phyloP scores from a whole-genome alignment of 805 yeast species.

The Candida anglica region DNA sequence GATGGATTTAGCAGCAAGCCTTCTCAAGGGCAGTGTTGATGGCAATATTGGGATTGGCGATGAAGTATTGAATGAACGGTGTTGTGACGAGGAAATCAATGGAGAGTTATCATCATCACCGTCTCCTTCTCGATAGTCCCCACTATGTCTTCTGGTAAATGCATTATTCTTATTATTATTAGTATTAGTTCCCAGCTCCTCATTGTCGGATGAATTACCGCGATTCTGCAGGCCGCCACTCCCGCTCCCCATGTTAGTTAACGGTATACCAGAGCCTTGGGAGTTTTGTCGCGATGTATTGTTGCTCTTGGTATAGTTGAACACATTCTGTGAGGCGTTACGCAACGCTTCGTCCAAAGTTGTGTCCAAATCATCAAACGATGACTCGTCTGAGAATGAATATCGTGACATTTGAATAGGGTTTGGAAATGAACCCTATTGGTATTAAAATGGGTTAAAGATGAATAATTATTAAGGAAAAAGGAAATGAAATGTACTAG shows the following conservation, averaged over 20 bases:
- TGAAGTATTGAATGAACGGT: slow-evolving; percentile 11
- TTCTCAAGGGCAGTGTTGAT: slow-evolving; percentile 1
- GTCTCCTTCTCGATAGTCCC: background rate
- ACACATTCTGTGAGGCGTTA: slow-evolving; percentile 39
- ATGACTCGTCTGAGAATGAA: slow-evolving; percentile 20
- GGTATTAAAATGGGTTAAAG: too few relatives aligned
- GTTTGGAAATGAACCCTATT: slow-evolving; percentile 3
- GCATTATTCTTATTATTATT: slow-evolving; percentile 17
- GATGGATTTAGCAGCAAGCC: background rate
- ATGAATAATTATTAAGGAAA: too few relatives aligned
- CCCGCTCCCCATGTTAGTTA: slow-evolving; percentile 16
- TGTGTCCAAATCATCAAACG: slow-evolving; percentile 62
- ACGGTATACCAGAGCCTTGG: slow-evolving; percentile 24
- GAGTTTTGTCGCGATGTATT: slow-evolving; percentile 24
- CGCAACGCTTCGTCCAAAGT: slow-evolving; percentile 65
- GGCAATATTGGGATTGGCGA: background rate
- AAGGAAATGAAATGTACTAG: too few relatives aligned
- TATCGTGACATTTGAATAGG: slow-evolving; percentile 8
- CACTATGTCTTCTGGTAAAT: background rate
- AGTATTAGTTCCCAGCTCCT: slow-evolving; percentile 20
- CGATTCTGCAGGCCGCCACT: slow-evolving; percentile 1
- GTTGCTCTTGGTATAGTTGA: slow-evolving; percentile 19
- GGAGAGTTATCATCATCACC: slow-evolving; percentile 25
- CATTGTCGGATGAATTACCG: slow-evolving; percentile 1
- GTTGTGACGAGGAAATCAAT: slow-evolving; percentile 17